Conservation (phyloP, 2,329 filamentous ascomycete genomes). For the Aspergillus sp. region DNA sequence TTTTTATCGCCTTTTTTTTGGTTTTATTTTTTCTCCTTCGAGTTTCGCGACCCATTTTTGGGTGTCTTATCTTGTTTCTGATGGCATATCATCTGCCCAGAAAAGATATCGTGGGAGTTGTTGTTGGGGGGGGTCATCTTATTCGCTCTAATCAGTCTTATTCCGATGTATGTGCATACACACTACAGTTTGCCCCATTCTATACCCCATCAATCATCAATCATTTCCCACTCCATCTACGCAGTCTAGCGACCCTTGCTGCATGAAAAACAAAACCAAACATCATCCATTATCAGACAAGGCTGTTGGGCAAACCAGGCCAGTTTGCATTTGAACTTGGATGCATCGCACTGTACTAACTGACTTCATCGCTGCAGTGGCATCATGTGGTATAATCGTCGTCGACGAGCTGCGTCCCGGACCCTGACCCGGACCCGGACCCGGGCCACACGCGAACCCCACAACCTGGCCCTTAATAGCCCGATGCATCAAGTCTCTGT, state of each 20-base stretch:
- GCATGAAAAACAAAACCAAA: not conserved
- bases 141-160: constrained; percentile 22
- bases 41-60: not conserved
- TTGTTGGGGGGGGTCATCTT: constrained; percentile 24
- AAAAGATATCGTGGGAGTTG: constrained; percentile 22
- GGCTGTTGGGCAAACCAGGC: too few species aligned
- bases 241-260: not conserved
- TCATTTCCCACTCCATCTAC: constrained; percentile 2
- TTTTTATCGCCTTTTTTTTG: constrained; percentile 3
- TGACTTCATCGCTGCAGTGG: constrained; percentile 8
- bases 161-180: constrained; percentile 21
- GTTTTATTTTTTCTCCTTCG: not conserved
- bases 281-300: not conserved
- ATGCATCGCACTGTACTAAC: not conserved
- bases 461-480: constrained; percentile 4
- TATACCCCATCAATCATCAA: constrained; percentile 8
- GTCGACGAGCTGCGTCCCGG: constrained; percentile 1
- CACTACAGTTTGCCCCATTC: constrained; percentile 9
- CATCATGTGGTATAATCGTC: constrained; percentile 19
- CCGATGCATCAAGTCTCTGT: constrained; percentile 16
- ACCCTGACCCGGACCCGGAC: constrained; percentile 3
- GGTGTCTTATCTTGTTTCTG: not conserved
- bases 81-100: constrained; percentile 18
- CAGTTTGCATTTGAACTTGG: too few species aligned
- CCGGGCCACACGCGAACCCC: constrained; percentile 9